phyloP scores from a whole-genome alignment of 345 rosid genomes.

The Citrus australasica region DNA sequence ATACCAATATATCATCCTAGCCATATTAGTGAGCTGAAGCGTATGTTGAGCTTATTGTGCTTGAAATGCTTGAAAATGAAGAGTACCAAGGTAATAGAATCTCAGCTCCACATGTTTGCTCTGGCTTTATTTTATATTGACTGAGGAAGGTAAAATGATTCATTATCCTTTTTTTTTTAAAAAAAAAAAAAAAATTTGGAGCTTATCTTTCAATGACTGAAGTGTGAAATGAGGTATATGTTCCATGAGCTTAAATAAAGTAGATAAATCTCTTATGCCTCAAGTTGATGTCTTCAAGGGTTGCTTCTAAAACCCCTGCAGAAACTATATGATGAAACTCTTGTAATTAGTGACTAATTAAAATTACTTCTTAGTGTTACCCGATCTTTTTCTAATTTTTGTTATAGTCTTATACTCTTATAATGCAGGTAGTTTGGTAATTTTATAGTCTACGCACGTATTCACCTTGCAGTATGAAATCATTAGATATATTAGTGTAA shows the following conservation, averaged over 20 bases:
- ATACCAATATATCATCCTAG: constrained; percentile 88
- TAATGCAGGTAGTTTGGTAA: neutral
- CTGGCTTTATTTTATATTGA: neutral
- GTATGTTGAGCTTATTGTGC: constrained; percentile 73
- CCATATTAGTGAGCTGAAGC: constrained; percentile 70
- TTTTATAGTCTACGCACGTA: neutral
- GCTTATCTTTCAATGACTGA: neutral
- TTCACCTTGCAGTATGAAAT: neutral
- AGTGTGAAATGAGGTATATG: neutral
- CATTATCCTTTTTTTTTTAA: too few species aligned
- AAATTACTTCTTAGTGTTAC: neutral
- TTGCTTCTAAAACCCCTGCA: neutral
- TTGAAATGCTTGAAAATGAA: constrained; percentile 83
- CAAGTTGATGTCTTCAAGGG: neutral
- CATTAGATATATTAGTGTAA: neutral
- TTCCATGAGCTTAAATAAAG: neutral
- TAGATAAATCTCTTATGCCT: neutral
- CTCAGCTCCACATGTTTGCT: neutral
- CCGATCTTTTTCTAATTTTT: neutral
- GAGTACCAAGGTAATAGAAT: constrained; percentile 55
- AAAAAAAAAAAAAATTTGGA: neutral
- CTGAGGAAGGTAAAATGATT: neutral
- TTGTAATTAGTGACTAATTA: neutral
- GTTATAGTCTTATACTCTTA: neutral
- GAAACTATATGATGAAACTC: neutral